Base-by-base conservation (phyloP, 305 asterid genomes). In the Fraxinus dipetala region DNA sequence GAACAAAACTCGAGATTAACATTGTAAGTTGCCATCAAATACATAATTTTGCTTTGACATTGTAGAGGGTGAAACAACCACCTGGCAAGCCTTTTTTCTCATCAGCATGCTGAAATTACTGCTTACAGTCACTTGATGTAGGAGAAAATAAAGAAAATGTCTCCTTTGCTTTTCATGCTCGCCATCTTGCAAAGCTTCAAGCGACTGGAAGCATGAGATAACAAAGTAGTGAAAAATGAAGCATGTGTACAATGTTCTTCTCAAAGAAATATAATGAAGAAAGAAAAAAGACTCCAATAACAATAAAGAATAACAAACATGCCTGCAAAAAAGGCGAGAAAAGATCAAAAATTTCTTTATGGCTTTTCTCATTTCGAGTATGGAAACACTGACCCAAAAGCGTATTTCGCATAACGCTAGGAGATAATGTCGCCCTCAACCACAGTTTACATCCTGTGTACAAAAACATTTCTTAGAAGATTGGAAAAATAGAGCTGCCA, bases 321-420 rank as follows among this genome's bases (percentile, higher is more conserved):
- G 87, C 99, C 99, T 93, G 98, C 86, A 96, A 91, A 86, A 96
- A 92, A 34, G 99, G 99, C 86, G 85, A 89, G 93, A 96, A 94
- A 85, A 96, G 99, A 92, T 96, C 99, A 89, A 96, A 96, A 80
- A 96, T 96, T 83, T 96, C 99, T 91, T 96, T 96, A 85, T 96
- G 99, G 90, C 90, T 94, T 91, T 96, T 96, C 93, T 96, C 99
- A 84, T 88, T 91, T 88, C 97, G 96, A 84, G 98, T 93, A 84
- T 96, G 99, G 89, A 96, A 96, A 90, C 98, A 96, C 89, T 96
- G 99, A 78, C 98, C 99, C 90, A 96, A 89, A 70, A 96, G 92
- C 69, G 98, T 93, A 85, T 94, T 94, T 85, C 98, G 90, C 99
- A 96, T 96, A 79, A 96, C 98, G 89, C 97, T 89, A 26, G 99